Evolutionary conservation across 2,329 filamentous ascomycete genomes (phyloP).

Genomic region (Exophiala xenobiotica): DNA sequence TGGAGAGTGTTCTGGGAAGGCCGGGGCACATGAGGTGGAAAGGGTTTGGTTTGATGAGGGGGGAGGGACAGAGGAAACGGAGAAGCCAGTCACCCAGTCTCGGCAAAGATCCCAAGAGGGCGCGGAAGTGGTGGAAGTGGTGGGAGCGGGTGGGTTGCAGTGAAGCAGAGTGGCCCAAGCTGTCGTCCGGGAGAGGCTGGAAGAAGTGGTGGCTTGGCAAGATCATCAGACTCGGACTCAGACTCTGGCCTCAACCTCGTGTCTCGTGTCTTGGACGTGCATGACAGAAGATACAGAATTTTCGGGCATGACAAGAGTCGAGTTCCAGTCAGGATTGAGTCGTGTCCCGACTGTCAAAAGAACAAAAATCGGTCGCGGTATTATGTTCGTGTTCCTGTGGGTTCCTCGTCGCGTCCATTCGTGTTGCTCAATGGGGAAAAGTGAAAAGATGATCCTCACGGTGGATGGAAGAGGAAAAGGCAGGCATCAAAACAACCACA

Average conservation of each 20-base stretch:
- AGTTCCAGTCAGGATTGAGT: no score
- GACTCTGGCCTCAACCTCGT: no score
- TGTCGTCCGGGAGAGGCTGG: no score
- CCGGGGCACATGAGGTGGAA: constrained; percentile 16
- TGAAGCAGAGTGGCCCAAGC: no score
- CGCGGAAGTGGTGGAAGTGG: neutral
- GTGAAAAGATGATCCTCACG: constrained; percentile 4
- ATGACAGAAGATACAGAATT: no score
- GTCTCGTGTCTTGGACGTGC: no score
- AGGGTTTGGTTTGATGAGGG: constrained; percentile 24
- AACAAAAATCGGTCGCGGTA: no score
- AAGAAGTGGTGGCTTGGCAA: no score
- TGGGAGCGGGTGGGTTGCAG: constrained; percentile 18
- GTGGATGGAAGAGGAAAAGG: constrained; percentile 8
- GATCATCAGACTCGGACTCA: no score
- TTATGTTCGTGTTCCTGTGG: neutral
- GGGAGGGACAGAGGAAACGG: constrained; percentile 1
- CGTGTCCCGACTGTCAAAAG: no score
- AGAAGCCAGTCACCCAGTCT: neutral
- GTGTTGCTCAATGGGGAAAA: constrained; percentile 1
- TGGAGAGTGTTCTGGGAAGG: constrained; percentile 8
- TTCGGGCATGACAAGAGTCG: no score
- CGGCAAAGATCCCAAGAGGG: neutral
- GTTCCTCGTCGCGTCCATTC: neutral
- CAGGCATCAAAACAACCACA: constrained; percentile 1